These are phyloP conservation scores for Scutellaria barbata DNA, from an alignment of 257 asterid genomes.

Conservation along the genomic window DNA sequence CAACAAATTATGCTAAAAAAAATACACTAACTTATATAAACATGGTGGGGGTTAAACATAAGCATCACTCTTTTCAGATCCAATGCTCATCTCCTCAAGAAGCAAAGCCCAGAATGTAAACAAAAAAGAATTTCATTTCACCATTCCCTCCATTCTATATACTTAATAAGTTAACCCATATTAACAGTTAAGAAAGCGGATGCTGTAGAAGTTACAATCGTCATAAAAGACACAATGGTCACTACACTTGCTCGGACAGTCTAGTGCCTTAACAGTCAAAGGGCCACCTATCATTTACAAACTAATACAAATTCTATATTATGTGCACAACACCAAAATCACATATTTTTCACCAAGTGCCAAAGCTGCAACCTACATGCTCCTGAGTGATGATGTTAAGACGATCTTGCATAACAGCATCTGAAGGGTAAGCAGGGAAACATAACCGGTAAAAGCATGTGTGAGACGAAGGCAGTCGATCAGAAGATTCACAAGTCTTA, in stretches of 20 bases:
- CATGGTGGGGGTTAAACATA: too few species aligned
- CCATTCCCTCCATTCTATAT: slow-evolving; percentile 25
- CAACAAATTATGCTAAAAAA: not conserved
- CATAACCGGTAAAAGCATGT: slow-evolving; percentile 93
- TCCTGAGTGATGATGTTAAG: slow-evolving; percentile 77
- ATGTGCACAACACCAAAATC: slow-evolving; percentile 50
- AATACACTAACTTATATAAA: too few species aligned
- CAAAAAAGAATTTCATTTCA: not conserved
- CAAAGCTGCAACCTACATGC: slow-evolving; percentile 95
- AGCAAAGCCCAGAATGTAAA: not conserved
- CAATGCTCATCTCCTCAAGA: not conserved
- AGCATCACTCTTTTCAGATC: too few species aligned
- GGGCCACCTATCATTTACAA: slow-evolving; percentile 51
- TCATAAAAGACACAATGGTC: slow-evolving; percentile 31
- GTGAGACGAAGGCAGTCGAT: slow-evolving; percentile 89
- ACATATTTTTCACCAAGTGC: slow-evolving; percentile 64
- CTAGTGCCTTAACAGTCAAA: slow-evolving; percentile 33
- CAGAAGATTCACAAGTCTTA: slow-evolving; percentile 53
- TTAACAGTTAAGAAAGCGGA: slow-evolving; percentile 37
- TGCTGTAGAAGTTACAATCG: slow-evolving; percentile 34
- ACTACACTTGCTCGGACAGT: slow-evolving; percentile 40
- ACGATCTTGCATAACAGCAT: slow-evolving; percentile 56
- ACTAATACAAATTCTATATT: slow-evolving; percentile 39
- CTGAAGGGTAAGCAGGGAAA: slow-evolving; percentile 73
- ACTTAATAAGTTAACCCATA: slow-evolving; percentile 41